Evolutionary conservation across 306 rosid genomes (phyloP).

Genomic region (Medicago truncatula): DNA sequence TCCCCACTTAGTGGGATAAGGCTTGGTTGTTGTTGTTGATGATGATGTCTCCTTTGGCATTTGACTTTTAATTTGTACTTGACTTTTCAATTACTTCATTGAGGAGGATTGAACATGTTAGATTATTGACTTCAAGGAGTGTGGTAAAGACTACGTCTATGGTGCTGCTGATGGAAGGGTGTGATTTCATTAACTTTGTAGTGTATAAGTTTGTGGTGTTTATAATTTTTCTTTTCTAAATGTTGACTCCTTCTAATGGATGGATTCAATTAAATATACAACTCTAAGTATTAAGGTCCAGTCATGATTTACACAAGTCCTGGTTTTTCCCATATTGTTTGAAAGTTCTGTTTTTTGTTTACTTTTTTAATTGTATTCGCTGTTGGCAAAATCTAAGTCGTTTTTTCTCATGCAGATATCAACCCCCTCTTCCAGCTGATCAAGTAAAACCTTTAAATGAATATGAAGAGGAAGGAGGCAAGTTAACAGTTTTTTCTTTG

Average conservation of each 20-base stretch:
- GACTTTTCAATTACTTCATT: neutral
- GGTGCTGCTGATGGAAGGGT: neutral
- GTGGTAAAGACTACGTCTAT: neutral
- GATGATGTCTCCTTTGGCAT: neutral
- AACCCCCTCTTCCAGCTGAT: slow-evolving; percentile 79
- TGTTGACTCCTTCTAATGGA: neutral
- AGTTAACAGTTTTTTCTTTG: slow-evolving; percentile 25
- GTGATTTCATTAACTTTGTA: neutral
- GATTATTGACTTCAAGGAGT: neutral
- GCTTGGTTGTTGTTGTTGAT: too few relatives aligned
- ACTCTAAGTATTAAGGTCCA: neutral
- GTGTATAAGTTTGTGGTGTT: neutral
- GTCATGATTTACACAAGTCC: slow-evolving; percentile 2
- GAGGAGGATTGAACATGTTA: neutral
- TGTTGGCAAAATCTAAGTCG: slow-evolving; percentile 33
- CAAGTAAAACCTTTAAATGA: slow-evolving; percentile 84
- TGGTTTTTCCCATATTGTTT: neutral
- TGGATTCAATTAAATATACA: neutral
- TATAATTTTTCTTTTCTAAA: neutral
- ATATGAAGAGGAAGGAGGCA: slow-evolving; percentile 84
- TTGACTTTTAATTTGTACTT: neutral
- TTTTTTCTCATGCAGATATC: slow-evolving; percentile 59
- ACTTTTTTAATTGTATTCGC: neutral
- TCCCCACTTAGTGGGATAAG: too few relatives aligned
- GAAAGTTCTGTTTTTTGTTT: neutral